Evolutionary conservation across 2,329 filamentous ascomycete species (phyloP).

Genomic region (Colletotrichum spinosum): DNA sequence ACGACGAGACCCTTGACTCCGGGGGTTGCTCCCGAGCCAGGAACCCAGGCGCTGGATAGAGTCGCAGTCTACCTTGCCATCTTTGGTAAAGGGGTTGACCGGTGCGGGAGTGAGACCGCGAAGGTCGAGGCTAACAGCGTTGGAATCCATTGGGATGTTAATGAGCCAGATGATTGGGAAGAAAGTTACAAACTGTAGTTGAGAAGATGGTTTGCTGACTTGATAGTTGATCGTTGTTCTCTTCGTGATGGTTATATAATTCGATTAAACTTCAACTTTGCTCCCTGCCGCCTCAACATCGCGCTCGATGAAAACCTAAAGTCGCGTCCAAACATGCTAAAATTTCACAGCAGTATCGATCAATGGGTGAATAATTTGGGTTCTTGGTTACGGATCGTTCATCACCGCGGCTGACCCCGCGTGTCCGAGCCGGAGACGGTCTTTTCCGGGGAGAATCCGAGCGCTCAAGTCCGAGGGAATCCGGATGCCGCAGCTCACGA

Average conservation of each 20-base stretch:
- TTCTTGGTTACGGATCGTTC: background rate
- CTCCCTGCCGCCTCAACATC: background rate
- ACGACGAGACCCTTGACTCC: constrained; percentile 65
- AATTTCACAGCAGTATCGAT: background rate
- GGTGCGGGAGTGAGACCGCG: constrained; percentile 62
- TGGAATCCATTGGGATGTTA: constrained; percentile 40
- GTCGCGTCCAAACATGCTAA: constrained; percentile 6
- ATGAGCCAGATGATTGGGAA: background rate
- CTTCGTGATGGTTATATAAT: constrained; percentile 22
- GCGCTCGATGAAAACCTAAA: constrained; percentile 24
- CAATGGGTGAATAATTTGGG: background rate
- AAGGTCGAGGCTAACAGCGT: constrained; percentile 53
- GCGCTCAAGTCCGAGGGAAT: constrained; percentile 4
- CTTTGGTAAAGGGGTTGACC: constrained; percentile 62
- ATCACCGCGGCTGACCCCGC: background rate
- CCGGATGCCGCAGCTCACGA: constrained; percentile 9
- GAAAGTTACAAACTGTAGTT: background rate
- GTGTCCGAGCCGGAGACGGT: background rate
- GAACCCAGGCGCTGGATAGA: constrained; percentile 64
- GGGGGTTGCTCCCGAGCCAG: constrained; percentile 63
- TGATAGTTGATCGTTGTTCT: background rate
- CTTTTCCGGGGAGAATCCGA: constrained; percentile 26
- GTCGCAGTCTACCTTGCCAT: constrained; percentile 61
- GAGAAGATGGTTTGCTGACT: background rate
- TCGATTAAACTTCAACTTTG: background rate